Evolutionary conservation across 768 basidiomycete species (phyloP).

Genomic region (Mycena rebaudengoi): DNA sequence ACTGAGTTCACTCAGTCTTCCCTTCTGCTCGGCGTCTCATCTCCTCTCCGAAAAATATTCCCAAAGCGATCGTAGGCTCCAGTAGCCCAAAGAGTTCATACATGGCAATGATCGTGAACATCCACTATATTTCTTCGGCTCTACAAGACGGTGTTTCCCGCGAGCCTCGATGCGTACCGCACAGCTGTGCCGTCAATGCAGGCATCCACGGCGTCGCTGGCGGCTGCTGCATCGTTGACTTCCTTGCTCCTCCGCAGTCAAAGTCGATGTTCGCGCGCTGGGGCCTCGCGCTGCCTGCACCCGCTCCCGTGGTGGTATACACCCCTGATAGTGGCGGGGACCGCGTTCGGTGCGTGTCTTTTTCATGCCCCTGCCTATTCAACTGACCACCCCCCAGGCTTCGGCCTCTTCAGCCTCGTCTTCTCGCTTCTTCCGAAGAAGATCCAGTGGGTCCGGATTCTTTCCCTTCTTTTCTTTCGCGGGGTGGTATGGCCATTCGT

Average conservation of each 20-base stretch:
- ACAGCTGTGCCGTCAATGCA: conserved; percentile 48
- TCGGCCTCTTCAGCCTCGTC: conserved; percentile 81
- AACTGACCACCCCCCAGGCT: conserved; percentile 49
- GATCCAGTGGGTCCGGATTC: conserved; percentile 58
- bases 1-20: too few relatives aligned
- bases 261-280: conserved; percentile 36
- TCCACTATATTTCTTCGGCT: too few relatives aligned
- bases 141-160: conserved; percentile 73
- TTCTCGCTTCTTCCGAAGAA: conserved; percentile 79
- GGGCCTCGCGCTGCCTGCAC: conserved; percentile 11
- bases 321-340: conserved; percentile 70
- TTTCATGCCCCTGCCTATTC: too few relatives aligned
- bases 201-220: conserved; percentile 23
- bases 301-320: conserved; percentile 5
- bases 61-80: too few relatives aligned
- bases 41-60: too few relatives aligned
- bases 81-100: too few relatives aligned
- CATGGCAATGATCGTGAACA: too few relatives aligned
- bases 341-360: conserved; percentile 72
- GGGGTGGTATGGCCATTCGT: too few relatives aligned
- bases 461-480: not conserved
- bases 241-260: not conserved
- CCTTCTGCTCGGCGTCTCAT: too few relatives aligned
- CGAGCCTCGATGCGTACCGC: conserved; percentile 56
- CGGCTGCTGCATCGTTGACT: conserved; percentile 3